Evolutionary conservation across 345 rosid genomes (phyloP).

Genomic region (Lepidium didymum): DNA sequence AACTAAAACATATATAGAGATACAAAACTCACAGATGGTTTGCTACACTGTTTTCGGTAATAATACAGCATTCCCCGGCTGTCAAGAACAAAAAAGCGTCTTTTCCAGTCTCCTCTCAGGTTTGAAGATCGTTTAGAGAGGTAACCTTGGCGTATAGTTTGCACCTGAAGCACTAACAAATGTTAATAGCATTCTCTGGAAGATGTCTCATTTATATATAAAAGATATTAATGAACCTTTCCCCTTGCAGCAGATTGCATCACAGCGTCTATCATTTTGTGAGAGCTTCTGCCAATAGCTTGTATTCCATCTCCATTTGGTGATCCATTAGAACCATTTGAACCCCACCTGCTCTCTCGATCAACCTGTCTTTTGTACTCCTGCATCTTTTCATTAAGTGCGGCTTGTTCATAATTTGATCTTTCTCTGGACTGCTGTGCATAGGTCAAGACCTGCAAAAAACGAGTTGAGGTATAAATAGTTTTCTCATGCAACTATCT

Average conservation of each 20-base stretch:
- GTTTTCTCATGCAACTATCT: not conserved
- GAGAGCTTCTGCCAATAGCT: conserved; percentile 93
- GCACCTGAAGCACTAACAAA: conserved; percentile 50
- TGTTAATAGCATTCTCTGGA: not conserved
- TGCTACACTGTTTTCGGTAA: conserved; percentile 85
- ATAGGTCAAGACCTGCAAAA: conserved; percentile 83
- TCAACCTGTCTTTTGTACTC: conserved; percentile 94
- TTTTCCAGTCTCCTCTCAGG: conserved; percentile 99
- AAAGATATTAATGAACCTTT: conserved; percentile 47
- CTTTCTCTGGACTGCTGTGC: conserved; percentile 97
- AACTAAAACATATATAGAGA: not conserved
- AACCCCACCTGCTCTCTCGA: conserved; percentile 78
- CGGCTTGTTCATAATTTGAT: conserved; percentile 93
- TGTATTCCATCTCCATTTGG: conserved; percentile 97
- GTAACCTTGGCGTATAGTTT: conserved; percentile 97
- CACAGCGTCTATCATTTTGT: conserved; percentile 97
- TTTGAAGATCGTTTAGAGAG: conserved; percentile 94
- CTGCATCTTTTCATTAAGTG: conserved; percentile 93
- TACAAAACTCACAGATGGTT: conserved; percentile 71
- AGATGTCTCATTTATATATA: conserved; percentile 3
- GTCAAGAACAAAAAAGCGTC: conserved; percentile 98
- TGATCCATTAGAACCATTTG: conserved; percentile 86
- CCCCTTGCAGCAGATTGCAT: conserved; percentile 99
- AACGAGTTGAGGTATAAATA: not conserved
- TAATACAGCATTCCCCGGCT: conserved; percentile 98